Percentiles rank a stretch among this genome's conserved stretches.
Evolutionary conservation across 805 yeast genomes (phyloP).

Genomic region (Hyphopichia homilentoma): DNA sequence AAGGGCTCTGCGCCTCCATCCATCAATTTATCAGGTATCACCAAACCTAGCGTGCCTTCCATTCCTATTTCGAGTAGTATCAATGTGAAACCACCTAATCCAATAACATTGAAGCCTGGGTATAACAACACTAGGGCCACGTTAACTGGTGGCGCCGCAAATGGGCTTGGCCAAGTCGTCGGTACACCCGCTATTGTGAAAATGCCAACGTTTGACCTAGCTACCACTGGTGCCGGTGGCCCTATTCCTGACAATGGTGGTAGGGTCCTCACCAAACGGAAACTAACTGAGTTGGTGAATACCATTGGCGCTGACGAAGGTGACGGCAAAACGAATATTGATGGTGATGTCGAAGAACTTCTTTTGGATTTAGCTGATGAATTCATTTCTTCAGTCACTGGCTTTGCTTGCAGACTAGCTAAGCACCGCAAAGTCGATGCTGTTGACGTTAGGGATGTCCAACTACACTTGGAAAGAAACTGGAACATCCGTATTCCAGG

Average conservation of each 20-base stretch:
- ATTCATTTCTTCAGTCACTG: conserved; percentile 83
- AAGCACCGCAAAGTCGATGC: conserved; percentile 89
- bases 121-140: conserved; percentile 65
- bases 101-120: conserved; percentile 58
- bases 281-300: conserved; percentile 80
- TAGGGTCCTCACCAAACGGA: conserved; percentile 83
- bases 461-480: conserved; percentile 83
- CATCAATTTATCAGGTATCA: conserved; percentile 35
- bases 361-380: conserved; percentile 93
- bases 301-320: conserved; percentile 84
- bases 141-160: conserved; percentile 77
- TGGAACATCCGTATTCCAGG: conserved; percentile 97
- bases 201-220: conserved; percentile 76
- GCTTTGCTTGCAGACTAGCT: conserved; percentile 92
- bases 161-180: conserved; percentile 57
- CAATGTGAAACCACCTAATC: conserved; percentile 59
- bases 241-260: conserved; percentile 56
- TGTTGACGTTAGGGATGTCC: conserved; percentile 85
- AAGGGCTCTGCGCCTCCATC: conserved; percentile 12
- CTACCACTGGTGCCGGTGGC: conserved; percentile 25
- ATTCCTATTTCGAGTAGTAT: conserved; percentile 69
- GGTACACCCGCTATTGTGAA: conserved; percentile 72
- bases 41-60: conserved; percentile 58
- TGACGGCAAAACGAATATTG: conserved; percentile 84
- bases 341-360: conserved; percentile 93